Evolutionary conservation across 331 rosid genomes (phyloP).

Genomic region (Phaseolus coccineus): DNA sequence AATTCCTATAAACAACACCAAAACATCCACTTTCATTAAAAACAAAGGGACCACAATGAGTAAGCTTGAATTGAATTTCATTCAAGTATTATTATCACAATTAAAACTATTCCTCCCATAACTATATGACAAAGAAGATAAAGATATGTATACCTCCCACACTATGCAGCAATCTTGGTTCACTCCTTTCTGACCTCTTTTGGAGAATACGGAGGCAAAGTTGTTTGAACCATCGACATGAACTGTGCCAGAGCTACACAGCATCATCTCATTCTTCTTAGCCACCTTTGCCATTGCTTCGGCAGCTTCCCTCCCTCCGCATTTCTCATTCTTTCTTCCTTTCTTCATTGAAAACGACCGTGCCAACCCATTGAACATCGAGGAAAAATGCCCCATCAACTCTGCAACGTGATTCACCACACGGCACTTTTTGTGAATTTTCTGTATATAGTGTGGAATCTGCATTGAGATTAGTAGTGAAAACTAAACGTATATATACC

Average conservation of each 20-base stretch:
- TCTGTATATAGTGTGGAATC: constrained; percentile 44
- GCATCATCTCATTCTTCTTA: constrained; percentile 71
- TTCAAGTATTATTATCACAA: neutral
- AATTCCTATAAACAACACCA: constrained; percentile 69
- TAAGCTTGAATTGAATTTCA: neutral
- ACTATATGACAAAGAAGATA: neutral
- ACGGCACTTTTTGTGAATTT: constrained; percentile 9
- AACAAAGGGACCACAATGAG: constrained; percentile 27
- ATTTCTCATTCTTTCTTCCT: constrained; percentile 53
- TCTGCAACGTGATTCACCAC: constrained; percentile 39
- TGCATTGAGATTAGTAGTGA: constrained; percentile 44
- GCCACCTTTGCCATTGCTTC: constrained; percentile 87
- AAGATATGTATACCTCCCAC: constrained; percentile 80
- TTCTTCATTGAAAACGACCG: constrained; percentile 67
- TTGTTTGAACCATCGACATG: constrained; percentile 71
- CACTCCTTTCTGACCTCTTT: constrained; percentile 85
- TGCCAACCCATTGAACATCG: constrained; percentile 84
- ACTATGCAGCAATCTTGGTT: constrained; percentile 98
- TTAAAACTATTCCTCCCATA: neutral
- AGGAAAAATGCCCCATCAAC: constrained; percentile 81
- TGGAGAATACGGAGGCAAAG: constrained; percentile 81
- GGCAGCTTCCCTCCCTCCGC: constrained; percentile 75
- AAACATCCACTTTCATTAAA: constrained; percentile 8
- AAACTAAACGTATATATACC: neutral
- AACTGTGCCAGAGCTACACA: constrained; percentile 69